A percentile compares a stretch with the other conserved stretches of the same genome.
Evolutionary conservation across 1,284 basidiomycete species (phyloP).

Genomic region (Puccinia polysora): DNA sequence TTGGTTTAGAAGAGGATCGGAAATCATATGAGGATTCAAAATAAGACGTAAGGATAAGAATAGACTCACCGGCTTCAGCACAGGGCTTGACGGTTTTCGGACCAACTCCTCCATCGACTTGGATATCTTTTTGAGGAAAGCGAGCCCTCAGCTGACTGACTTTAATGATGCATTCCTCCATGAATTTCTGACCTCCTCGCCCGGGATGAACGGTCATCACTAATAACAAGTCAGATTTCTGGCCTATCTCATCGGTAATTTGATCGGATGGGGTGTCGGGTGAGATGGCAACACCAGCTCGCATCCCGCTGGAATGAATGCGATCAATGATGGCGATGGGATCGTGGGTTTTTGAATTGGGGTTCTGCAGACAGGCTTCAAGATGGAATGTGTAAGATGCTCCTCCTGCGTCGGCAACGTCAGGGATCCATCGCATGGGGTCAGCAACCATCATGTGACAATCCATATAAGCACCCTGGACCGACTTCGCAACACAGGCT

Average conservation of each 20-base stretch:
- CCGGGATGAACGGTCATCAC: conserved; percentile 95
- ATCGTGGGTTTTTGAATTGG: conserved; percentile 43
- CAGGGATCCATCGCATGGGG: conserved; percentile 92
- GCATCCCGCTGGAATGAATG: conserved; percentile 74
- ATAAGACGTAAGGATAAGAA: background rate
- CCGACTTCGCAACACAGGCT: conserved; percentile 75
- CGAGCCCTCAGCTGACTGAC: conserved; percentile 71
- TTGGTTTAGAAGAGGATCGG: background rate
- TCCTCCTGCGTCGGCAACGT: conserved; percentile 91
- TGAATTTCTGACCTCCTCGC: conserved; percentile 88
- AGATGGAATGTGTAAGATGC: conserved; percentile 94
- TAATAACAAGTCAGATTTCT: conserved; percentile 81
- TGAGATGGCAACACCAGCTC: conserved; percentile 87
- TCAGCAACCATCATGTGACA: conserved; percentile 99
- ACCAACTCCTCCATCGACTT: conserved; percentile 96
- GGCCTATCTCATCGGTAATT: conserved; percentile 75
- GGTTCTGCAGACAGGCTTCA: conserved; percentile 61
- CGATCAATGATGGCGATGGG: conserved; percentile 66
- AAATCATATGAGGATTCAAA: background rate
- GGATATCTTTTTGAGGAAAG: conserved; percentile 82
- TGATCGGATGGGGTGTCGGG: conserved; percentile 80
- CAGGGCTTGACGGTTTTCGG: conserved; percentile 83
- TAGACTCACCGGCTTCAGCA: conserved; percentile 70
- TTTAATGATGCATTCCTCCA: conserved; percentile 85
- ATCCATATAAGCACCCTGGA: conserved; percentile 98